These are phyloP conservation scores for Discostella pseudostelligera DNA, from an alignment of 108 stramenopile genomes.

Conservation along the genomic window DNA sequence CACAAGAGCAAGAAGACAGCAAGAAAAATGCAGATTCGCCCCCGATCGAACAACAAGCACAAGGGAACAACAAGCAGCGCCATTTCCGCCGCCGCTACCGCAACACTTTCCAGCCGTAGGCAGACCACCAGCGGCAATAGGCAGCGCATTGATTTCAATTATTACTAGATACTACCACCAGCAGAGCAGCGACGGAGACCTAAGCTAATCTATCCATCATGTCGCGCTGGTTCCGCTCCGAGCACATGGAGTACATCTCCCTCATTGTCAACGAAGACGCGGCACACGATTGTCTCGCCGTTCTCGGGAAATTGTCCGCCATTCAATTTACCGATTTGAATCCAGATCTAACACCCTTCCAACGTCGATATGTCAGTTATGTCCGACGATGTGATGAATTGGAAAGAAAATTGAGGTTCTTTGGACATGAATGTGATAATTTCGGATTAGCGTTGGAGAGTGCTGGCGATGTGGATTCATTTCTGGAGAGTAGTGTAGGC, in stretches of 20 bases:
- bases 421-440: conserved; percentile 85
- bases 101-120: no score
- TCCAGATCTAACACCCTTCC: conserved; percentile 97
- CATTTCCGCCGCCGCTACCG: no score
- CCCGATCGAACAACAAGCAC: no score
- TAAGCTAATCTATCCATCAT: no score
- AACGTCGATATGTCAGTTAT: conserved; percentile 95
- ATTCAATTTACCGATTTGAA: conserved; percentile 98
- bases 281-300: conserved; percentile 90
- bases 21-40: no score
- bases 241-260: conserved; percentile 98
- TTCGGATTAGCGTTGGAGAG: conserved; percentile 77
- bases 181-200: no score
- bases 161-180: no score
- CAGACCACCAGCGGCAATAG: no score
- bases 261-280: conserved; percentile 97
- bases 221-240: conserved; percentile 98
- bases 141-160: neutral
- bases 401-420: conserved; percentile 96
- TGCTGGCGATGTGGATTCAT: conserved; percentile 67
- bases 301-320: conserved; percentile 89
- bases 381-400: conserved; percentile 98
- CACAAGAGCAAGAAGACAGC: no score
- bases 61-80: no score
- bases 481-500: conserved; percentile 33